Conservation (phyloP, 192 early-diverging fungal species). For the Pilobolus umbonatus region DNA sequence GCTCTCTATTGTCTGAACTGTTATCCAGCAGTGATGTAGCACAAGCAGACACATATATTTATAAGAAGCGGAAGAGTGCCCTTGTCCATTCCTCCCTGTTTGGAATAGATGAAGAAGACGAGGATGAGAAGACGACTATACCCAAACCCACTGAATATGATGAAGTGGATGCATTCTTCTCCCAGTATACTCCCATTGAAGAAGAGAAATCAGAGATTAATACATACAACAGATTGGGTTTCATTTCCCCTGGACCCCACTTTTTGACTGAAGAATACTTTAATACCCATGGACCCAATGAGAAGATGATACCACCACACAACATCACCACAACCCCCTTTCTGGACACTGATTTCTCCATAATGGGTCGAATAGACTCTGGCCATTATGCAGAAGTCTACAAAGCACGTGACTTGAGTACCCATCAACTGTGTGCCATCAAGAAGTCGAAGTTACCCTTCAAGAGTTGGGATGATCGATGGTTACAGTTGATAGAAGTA, state of each 20-base stretch:
- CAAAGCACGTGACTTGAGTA: slow-evolving; percentile 62
- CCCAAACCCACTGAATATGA: slow-evolving; percentile 5
- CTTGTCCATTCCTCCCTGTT: neutral
- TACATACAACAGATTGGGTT: neutral
- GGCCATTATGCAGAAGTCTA: slow-evolving; percentile 81
- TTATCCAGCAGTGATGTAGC: slow-evolving; percentile 10
- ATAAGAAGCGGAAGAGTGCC: slow-evolving; percentile 7
- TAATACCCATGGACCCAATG: slow-evolving; percentile 10
- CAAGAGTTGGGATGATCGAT: slow-evolving; percentile 63
- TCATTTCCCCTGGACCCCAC: slow-evolving; percentile 16
- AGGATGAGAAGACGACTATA: slow-evolving; percentile 13
- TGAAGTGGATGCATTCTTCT: slow-evolving; percentile 28
- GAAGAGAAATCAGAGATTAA: slow-evolving; percentile 3
- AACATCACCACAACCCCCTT: slow-evolving; percentile 48
- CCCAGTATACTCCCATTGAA: neutral
- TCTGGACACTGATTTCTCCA: slow-evolving; percentile 65
- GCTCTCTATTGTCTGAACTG: slow-evolving; percentile 13
- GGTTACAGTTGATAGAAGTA: slow-evolving; percentile 74
- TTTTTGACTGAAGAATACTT: slow-evolving; percentile 30
- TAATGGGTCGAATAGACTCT: slow-evolving; percentile 60
- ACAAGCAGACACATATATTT: neutral
- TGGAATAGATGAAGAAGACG: slow-evolving; percentile 15
- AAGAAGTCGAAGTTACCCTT: slow-evolving; percentile 74
- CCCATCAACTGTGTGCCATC: slow-evolving; percentile 69
- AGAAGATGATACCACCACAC: slow-evolving; percentile 8